phyloP scores from a whole-genome alignment of 116 monocot genomes.

The Phalaenopsis hybrid region DNA sequence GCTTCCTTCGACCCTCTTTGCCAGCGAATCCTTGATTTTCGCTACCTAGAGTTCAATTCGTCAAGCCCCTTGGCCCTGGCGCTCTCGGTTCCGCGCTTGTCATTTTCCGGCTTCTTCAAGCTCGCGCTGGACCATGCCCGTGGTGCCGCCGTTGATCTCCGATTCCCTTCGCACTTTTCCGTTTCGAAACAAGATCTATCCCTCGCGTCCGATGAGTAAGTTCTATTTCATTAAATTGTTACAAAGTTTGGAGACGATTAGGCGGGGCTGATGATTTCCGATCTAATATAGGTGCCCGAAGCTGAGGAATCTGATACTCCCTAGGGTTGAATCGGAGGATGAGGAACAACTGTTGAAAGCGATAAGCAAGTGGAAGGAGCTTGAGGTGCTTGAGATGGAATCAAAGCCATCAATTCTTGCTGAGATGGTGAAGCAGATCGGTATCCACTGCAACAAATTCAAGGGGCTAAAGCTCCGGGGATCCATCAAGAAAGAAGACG shows the following conservation, averaged over 20 bases:
- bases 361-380: slow-evolving; percentile 30
- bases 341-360: slow-evolving; percentile 24
- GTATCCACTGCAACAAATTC: slow-evolving; percentile 19
- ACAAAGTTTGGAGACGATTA: not conserved
- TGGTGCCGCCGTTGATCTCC: slow-evolving; percentile 18
- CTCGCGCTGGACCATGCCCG: slow-evolving; percentile 10
- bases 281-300: slow-evolving; percentile 23
- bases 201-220: slow-evolving; percentile 6
- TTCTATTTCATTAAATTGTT: not conserved
- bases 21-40: slow-evolving; percentile 24
- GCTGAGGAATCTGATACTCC: slow-evolving; percentile 19
- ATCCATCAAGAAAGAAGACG: slow-evolving; percentile 24
- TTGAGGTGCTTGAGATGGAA: slow-evolving; percentile 36
- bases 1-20: slow-evolving; percentile 11
- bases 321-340: slow-evolving; percentile 11
- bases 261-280: not conserved
- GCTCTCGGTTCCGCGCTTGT: not conserved
- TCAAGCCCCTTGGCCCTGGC: not conserved
- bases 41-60: slow-evolving; percentile 21
- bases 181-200: slow-evolving; percentile 10
- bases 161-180: slow-evolving; percentile 11
- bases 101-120: slow-evolving; percentile 27
- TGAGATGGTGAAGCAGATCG: slow-evolving; percentile 21
- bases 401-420: slow-evolving; percentile 29
- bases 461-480: slow-evolving; percentile 22